These are phyloP conservation scores for Claviceps purpurea DNA, from an alignment of 2,329 filamentous ascomycete species.

Conservation along the genomic window DNA sequence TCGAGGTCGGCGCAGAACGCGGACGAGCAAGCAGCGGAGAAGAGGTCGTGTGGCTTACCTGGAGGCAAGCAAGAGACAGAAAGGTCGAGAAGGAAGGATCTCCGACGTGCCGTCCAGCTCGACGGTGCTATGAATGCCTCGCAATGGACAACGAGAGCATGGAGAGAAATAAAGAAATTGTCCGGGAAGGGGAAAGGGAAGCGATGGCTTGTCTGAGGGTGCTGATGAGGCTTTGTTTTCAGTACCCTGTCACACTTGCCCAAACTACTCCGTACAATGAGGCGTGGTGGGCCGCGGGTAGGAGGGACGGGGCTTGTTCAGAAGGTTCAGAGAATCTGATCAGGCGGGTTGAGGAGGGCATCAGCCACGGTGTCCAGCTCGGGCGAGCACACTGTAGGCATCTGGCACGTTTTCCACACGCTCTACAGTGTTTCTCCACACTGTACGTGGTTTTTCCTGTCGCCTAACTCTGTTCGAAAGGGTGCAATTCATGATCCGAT, in stretches of 20 bases:
- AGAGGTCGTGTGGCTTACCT: constrained; percentile 17
- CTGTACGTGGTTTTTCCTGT: not conserved
- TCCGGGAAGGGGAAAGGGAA: constrained; percentile 9
- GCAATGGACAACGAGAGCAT: constrained; percentile 24
- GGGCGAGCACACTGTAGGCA: not conserved
- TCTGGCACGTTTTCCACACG: too few relatives aligned
- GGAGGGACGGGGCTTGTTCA: constrained; percentile 2
- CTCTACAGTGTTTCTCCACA: not conserved
- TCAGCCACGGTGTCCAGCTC: constrained; percentile 1
- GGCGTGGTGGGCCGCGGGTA: constrained; percentile 12
- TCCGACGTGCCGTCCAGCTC: constrained; percentile 23
- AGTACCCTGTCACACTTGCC: constrained; percentile 21
- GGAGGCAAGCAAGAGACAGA: constrained; percentile 14
- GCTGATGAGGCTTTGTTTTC: constrained; percentile 30
- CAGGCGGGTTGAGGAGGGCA: not conserved
- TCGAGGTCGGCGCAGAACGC: constrained; percentile 4
- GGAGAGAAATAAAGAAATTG: constrained; percentile 12
- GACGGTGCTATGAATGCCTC: constrained; percentile 24
- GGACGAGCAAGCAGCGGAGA: constrained; percentile 4
- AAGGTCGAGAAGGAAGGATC: constrained; percentile 13
- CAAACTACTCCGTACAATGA: constrained; percentile 12
- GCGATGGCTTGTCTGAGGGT: constrained; percentile 15
- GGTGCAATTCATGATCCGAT: not conserved
- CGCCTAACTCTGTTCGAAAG: not conserved
- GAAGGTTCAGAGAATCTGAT: not conserved